Percentiles rank a stretch among this genome's conserved stretches.
These are phyloP conservation scores for Oehlia diaphana DNA, from an alignment of 192 early-diverging fungal species.

Conservation along the genomic window DNA sequence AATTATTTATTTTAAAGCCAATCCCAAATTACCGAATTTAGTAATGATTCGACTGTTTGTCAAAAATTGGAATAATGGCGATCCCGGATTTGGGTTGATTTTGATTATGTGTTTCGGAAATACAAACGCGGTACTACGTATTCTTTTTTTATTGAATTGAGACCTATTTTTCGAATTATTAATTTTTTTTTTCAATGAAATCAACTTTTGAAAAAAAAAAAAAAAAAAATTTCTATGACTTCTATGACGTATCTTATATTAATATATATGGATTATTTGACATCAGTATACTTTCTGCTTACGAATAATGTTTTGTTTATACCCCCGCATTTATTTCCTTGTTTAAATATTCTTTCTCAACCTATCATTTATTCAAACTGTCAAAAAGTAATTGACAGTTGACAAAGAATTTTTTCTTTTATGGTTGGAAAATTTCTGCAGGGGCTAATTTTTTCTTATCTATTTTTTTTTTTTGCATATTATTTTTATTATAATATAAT, in stretches of 20 bases:
- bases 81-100: neutral
- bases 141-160: too few relatives aligned
- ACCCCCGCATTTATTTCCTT: neutral
- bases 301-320: neutral
- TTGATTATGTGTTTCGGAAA: neutral
- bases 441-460: neutral
- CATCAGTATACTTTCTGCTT: neutral
- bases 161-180: neutral
- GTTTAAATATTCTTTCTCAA: neutral
- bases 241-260: neutral
- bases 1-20: neutral
- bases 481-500: neutral
- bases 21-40: neutral
- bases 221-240: neutral
- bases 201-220: too few relatives aligned
- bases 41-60: neutral
- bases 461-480: neutral
- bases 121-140: neutral
- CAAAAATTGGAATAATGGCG: neutral
- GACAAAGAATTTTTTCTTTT: neutral
- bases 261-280: neutral
- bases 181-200: too few relatives aligned
- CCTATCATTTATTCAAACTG: neutral
- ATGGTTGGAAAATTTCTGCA: neutral
- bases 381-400: neutral